phyloP scores from a whole-genome alignment of 83 land plant genomes.

The Picea abies region DNA sequence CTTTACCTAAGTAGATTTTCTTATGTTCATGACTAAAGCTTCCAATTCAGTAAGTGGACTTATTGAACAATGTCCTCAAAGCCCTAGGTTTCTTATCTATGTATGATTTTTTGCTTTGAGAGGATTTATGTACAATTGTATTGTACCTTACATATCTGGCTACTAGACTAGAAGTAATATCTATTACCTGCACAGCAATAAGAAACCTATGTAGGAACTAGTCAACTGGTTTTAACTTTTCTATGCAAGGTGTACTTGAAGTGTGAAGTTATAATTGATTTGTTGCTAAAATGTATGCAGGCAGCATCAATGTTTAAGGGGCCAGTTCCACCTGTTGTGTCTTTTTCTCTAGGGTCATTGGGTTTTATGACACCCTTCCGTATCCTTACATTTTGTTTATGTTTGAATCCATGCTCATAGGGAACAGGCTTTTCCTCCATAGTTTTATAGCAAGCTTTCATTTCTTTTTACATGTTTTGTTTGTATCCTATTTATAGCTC shows the following conservation, averaged over 20 bases:
- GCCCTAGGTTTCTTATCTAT: background rate
- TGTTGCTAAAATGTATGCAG: constrained; percentile 38
- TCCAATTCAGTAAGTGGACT: background rate
- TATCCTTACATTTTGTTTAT: constrained; percentile 48
- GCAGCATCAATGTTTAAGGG: constrained; percentile 97
- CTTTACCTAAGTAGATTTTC: background rate
- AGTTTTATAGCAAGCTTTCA: background rate
- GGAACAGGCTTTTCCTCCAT: background rate
- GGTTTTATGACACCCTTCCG: constrained; percentile 99
- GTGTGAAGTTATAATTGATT: background rate
- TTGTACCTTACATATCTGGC: background rate
- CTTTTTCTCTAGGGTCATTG: constrained; percentile 93
- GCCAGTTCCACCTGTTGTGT: constrained; percentile 91
- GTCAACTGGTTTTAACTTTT: background rate
- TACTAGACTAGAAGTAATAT: background rate
- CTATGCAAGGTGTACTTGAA: background rate
- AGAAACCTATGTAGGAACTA: constrained; percentile 3
- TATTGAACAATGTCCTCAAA: constrained; percentile 1
- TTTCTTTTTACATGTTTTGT: background rate
- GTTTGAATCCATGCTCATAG: background rate
- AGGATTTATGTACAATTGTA: background rate
- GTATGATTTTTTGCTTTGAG: background rate
- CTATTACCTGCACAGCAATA: background rate
- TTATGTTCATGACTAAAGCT: background rate
- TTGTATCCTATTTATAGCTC: too few relatives aligned